Conservation (phyloP, 208 protist genomes). For the Vickermania spadyakhi region DNA sequence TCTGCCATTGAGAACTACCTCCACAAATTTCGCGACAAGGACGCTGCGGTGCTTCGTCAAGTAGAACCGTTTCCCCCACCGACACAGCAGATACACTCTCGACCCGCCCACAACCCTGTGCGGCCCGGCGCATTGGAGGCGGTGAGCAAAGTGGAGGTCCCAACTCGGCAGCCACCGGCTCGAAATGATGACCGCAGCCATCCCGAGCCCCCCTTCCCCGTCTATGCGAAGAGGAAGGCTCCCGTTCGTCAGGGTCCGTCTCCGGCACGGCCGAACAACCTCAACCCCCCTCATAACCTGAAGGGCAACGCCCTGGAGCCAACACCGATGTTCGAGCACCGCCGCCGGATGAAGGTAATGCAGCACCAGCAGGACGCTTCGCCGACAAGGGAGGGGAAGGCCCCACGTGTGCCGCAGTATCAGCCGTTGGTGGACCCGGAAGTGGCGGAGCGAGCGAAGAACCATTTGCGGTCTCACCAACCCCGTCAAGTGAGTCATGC, state of each 20-base stretch:
- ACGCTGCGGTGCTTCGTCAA: slow-evolving; percentile 36
- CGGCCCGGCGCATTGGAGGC: not conserved
- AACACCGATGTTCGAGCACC: not conserved
- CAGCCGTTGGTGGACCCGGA: not conserved
- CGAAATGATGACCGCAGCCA: too few species aligned
- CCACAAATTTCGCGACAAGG: slow-evolving; percentile 51
- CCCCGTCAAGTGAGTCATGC: slow-evolving; percentile 34
- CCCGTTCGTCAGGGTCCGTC: not conserved
- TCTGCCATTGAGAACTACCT: slow-evolving; percentile 65
- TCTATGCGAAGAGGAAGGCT: not conserved
- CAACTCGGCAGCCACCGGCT: not conserved
- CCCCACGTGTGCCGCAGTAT: not conserved
- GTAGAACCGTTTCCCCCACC: not conserved
- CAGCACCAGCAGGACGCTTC: slow-evolving; percentile 2
- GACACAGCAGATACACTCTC: not conserved
- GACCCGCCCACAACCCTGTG: not conserved
- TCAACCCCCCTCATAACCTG: not conserved
- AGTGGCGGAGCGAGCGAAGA: not conserved
- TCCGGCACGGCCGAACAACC: not conserved
- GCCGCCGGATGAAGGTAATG: not conserved
- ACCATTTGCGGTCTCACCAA: slow-evolving; percentile 9
- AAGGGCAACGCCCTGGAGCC: not conserved
- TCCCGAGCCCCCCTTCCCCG: not conserved
- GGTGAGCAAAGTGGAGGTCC: not conserved
- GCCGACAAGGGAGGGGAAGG: not conserved